Percentiles rank a stretch among this genome's conserved stretches.
Conservation (phyloP, 2,329 filamentous ascomycete genomes). For the Elsinoe australis region DNA sequence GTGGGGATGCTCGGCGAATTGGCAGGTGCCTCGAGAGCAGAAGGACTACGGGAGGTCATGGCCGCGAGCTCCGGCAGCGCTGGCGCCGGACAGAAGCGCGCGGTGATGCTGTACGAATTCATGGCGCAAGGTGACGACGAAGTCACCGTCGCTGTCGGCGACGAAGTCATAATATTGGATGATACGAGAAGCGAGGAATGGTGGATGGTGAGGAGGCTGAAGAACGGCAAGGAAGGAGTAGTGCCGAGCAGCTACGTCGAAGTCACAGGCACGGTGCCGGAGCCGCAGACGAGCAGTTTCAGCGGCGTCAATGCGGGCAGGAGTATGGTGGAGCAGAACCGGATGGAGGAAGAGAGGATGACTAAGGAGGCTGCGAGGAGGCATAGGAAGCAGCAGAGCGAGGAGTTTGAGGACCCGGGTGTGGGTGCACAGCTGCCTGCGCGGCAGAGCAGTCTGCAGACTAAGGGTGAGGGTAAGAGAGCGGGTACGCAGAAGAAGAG, state of each 20-base stretch:
- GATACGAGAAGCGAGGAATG: constrained; percentile 92
- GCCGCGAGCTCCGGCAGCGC: constrained; percentile 63
- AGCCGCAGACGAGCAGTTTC: constrained; percentile 31
- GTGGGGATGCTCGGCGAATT: constrained; percentile 81
- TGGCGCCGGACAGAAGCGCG: constrained; percentile 61
- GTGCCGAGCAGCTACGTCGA: constrained; percentile 96
- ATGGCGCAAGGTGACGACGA: constrained; percentile 95
- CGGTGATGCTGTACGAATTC: constrained; percentile 87
- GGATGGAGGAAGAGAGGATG: constrained; percentile 72
- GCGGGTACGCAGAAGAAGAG: constrained; percentile 46
- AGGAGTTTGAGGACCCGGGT: constrained; percentile 63
- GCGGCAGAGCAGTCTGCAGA: constrained; percentile 69
- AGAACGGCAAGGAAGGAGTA: constrained; percentile 90
- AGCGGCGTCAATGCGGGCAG: constrained; percentile 52
- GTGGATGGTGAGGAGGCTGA: constrained; percentile 90
- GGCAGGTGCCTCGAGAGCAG: constrained; percentile 75
- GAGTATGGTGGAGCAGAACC: constrained; percentile 68
- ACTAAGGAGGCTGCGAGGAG: constrained; percentile 69
- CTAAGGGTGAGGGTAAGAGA: constrained; percentile 56
- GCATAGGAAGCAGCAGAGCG: constrained; percentile 45
- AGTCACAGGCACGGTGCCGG: constrained; percentile 58
- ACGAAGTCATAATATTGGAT: constrained; percentile 86
- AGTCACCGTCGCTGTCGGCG: constrained; percentile 80
- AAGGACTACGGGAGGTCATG: constrained; percentile 76
- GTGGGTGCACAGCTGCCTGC: constrained; percentile 66